Evolutionary conservation across 257 asterid species (phyloP).

Genomic region (Jasminum sambac): DNA sequence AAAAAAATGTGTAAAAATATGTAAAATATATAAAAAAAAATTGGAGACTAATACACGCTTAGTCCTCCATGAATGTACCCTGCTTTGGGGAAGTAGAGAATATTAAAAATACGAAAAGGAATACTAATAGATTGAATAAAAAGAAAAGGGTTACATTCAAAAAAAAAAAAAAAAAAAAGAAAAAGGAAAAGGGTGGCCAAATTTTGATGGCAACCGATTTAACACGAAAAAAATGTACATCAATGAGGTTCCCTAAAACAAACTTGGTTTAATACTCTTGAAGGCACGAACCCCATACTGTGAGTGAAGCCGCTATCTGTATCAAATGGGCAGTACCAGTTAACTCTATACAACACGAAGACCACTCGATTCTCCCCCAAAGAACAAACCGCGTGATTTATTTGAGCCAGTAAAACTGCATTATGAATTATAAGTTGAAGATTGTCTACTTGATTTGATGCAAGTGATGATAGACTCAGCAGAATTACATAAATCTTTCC

Average conservation of each 20-base stretch:
- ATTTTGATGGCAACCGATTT: background rate
- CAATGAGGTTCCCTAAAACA: background rate
- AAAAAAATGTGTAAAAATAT: no score
- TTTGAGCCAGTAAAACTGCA: background rate
- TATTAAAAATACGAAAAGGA: no score
- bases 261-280: background rate
- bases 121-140: no score
- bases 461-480: constrained; percentile 63
- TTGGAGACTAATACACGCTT: no score
- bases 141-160: no score
- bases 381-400: background rate
- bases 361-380: background rate
- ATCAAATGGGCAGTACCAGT: constrained; percentile 1
- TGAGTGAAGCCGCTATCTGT: background rate
- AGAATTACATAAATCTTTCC: constrained; percentile 43
- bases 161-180: no score
- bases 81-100: no score
- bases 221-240: background rate
- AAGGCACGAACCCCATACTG: background rate
- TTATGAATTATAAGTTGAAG: constrained; percentile 4
- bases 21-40: no score
- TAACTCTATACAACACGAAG: background rate
- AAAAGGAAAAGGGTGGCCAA: background rate
- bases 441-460: constrained; percentile 43
- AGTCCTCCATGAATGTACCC: no score